Base-by-base conservation (phyloP, 1,139 yeast genomes). In the Geotrichum candidum region DNA sequence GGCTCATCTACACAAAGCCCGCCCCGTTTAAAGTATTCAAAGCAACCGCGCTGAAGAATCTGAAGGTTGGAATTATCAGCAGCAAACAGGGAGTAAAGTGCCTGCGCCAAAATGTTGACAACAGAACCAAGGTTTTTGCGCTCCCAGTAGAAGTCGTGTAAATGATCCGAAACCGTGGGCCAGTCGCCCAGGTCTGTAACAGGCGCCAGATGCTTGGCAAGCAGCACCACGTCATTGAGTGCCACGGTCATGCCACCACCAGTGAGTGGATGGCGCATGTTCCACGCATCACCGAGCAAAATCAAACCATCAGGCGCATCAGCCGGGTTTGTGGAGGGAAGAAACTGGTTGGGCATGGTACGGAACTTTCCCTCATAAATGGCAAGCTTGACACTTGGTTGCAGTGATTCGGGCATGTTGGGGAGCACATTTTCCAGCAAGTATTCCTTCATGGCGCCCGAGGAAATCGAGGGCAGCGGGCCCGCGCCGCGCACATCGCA, bases 171-270 rank as follows among this genome's bases (percentile, higher is more conserved):
- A 18, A 88, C 85, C 58, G 78, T 68, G 58, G 80, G 72, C 56
- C 87, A 84, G 48, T 64, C 64, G 9, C 51, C 55, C 15, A 64
- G 62, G 22, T 64, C 60, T 58, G 48, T 27, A 7, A 60, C 54
- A 3, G 63, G 46, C 38, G 85, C 82, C 57, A 90, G 77, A 50
- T 87, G 75, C 65, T 80, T 81, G 31, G 88, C 82, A 68, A 88
- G 77, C 64, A 88, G 73, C 22, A 81, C 90, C 5, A 92, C 94
- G 73, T 94, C 99, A 72, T 86, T 88, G 65, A 95, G 79, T 0
- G 97, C 98, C 54, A 94, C 99, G 11, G 98, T 92, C 99, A 94
- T 94, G 64, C 99, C 99, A 64, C 99, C 99, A 55, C 99, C 99
- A 1, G 99, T 94, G 66, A 94, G 81, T 23, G 99, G 99, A 74